Conservation (phyloP, 805 yeast species). For the Maudiozyma turicensis region DNA sequence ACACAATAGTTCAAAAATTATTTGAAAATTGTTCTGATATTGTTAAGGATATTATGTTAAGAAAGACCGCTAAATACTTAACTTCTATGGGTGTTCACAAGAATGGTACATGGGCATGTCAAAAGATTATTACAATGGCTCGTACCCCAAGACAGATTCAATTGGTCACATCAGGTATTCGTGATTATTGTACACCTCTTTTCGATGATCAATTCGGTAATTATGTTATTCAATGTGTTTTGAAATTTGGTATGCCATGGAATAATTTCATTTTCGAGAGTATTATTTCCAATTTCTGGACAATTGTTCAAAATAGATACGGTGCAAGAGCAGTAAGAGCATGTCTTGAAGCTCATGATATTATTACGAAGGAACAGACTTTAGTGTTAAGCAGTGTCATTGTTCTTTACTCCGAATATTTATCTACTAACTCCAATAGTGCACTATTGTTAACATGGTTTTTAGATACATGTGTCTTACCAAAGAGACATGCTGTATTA, state of each 20-base stretch:
- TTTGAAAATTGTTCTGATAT: constrained; percentile 63
- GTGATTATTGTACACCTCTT: constrained; percentile 73
- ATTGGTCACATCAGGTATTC: constrained; percentile 58
- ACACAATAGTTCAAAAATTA: constrained; percentile 88
- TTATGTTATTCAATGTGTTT: constrained; percentile 89
- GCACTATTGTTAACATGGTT: constrained; percentile 88
- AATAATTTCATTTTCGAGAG: constrained; percentile 84
- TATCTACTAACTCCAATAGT: constrained; percentile 80
- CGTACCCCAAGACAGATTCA: constrained; percentile 51
- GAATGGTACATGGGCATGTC: constrained; percentile 99
- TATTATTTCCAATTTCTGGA: constrained; percentile 65
- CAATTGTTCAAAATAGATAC: constrained; percentile 77
- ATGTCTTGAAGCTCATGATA: constrained; percentile 68
- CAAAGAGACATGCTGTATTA: constrained; percentile 55
- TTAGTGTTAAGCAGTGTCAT: constrained; percentile 68
- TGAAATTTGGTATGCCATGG: constrained; percentile 82
- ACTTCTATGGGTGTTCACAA: constrained; percentile 93
- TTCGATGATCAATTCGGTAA: constrained; percentile 95
- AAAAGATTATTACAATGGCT: constrained; percentile 78
- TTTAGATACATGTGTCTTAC: constrained; percentile 68
- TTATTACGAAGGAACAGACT: constrained; percentile 55
- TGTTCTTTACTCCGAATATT: constrained; percentile 63
- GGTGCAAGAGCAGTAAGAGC: constrained; percentile 95
- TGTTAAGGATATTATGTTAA: constrained; percentile 71
- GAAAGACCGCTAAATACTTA: constrained; percentile 64